These are phyloP conservation scores for Dactylellina drechsleri DNA, from an alignment of 2,329 filamentous ascomycete species.

Conservation along the genomic window DNA sequence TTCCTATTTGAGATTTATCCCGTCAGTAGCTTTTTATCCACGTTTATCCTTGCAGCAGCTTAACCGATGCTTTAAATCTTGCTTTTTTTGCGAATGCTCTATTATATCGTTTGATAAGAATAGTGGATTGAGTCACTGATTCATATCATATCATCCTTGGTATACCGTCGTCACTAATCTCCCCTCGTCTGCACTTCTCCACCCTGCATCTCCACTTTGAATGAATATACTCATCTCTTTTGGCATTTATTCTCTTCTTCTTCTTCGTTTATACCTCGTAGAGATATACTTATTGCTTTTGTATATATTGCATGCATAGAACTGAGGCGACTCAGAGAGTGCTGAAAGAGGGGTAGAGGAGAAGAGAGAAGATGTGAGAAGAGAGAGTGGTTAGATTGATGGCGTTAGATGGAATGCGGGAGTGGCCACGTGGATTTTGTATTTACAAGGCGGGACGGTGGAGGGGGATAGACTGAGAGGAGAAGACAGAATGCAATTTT, in stretches of 20 bases:
- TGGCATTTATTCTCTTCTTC: neutral
- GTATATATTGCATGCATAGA: conserved; percentile 30
- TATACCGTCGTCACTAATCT: neutral
- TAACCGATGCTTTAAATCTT: too few species aligned
- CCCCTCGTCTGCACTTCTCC: neutral
- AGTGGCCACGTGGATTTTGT: neutral
- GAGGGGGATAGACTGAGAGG: neutral
- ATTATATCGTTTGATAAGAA: too few species aligned
- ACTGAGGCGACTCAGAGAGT: conserved; percentile 30
- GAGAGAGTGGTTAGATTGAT: neutral
- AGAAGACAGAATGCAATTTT: neutral
- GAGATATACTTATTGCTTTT: conserved; percentile 2
- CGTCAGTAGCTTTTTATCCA: too few species aligned
- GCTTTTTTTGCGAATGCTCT: too few species aligned
- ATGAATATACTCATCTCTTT: conserved; percentile 4
- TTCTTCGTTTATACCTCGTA: neutral
- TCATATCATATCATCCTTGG: neutral
- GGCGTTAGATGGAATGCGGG: neutral
- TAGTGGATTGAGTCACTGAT: neutral
- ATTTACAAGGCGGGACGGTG: neutral
- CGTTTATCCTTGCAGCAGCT: too few species aligned
- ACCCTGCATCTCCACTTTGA: neutral
- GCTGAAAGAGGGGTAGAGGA: conserved; percentile 6
- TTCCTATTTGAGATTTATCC: too few species aligned
- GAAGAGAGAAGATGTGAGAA: neutral